Percentiles rank a stretch among this genome's conserved stretches.
Evolutionary conservation across 2,329 filamentous ascomycete species (phyloP).

Genomic region (Dactylonectria macrodidyma): DNA sequence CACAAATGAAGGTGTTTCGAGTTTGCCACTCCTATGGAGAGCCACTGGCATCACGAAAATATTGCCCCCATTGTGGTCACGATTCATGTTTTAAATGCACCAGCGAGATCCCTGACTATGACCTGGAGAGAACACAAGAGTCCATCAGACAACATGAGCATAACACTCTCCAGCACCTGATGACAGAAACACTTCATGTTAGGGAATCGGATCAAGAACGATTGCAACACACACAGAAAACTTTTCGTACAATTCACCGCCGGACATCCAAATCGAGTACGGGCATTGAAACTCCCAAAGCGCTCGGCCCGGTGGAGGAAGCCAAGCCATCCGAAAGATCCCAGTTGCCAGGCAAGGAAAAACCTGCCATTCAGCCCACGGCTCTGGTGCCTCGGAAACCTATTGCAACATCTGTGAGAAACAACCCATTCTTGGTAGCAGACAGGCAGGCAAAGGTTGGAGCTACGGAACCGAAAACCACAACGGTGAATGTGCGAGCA

Average conservation of each 20-base stretch:
- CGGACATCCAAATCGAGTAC: constrained; percentile 32
- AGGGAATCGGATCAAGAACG: constrained; percentile 8
- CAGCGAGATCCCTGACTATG: constrained; percentile 50
- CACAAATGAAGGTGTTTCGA: constrained; percentile 48
- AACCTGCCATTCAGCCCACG: background rate
- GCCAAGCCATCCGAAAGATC: constrained; percentile 22
- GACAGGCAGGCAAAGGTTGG: constrained; percentile 45
- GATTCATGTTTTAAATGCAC: constrained; percentile 64
- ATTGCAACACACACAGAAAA: constrained; percentile 13
- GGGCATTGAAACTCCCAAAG: constrained; percentile 29
- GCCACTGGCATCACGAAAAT: constrained; percentile 54
- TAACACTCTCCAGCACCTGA: constrained; percentile 12
- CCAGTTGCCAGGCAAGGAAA: constrained; percentile 24
- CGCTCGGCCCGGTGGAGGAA: constrained; percentile 22
- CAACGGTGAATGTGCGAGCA: constrained; percentile 37
- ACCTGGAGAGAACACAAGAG: constrained; percentile 16
- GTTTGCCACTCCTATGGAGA: constrained; percentile 67
- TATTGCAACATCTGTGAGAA: constrained; percentile 41
- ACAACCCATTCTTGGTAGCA: constrained; percentile 53
- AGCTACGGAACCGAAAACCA: constrained; percentile 41
- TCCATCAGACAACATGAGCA: constrained; percentile 24
- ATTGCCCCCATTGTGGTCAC: constrained; percentile 66
- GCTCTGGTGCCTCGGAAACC: constrained; percentile 28
- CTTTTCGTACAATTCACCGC: constrained; percentile 18
- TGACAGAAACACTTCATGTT: constrained; percentile 11